These are phyloP conservation scores for Salix caprea DNA, from an alignment of 345 rosid genomes.

Conservation along the genomic window DNA sequence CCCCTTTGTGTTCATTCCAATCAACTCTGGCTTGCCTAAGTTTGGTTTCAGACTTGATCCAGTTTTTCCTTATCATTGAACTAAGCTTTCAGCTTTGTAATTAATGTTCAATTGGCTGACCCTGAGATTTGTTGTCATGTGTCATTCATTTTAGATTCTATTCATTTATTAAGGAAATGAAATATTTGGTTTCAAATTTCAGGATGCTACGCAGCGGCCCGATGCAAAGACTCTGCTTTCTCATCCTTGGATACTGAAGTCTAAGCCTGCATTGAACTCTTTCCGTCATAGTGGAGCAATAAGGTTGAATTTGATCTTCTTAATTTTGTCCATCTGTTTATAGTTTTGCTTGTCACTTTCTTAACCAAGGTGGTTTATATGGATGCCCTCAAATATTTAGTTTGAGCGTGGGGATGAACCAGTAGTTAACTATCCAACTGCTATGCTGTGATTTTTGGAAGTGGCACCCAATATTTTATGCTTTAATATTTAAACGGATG, in stretches of 20 bases:
- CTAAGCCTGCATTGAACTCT: constrained; percentile 83
- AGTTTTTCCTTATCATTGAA: background rate
- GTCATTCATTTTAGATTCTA: background rate
- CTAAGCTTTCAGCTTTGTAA: background rate
- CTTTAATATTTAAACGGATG: background rate
- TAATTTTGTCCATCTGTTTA: background rate
- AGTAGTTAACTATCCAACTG: background rate
- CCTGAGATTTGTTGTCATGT: background rate
- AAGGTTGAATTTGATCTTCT: constrained; percentile 39
- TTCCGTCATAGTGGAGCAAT: constrained; percentile 75
- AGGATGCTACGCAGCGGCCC: constrained; percentile 99
- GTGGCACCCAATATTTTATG: background rate
- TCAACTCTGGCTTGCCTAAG: background rate
- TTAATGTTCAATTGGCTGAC: background rate
- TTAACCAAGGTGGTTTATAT: background rate
- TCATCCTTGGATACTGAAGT: constrained; percentile 96
- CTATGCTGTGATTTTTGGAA: background rate
- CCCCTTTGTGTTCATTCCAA: background rate
- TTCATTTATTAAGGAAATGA: background rate
- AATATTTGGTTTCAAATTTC: constrained; percentile 23
- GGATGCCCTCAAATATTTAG: background rate
- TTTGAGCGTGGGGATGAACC: background rate
- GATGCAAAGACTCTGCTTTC: constrained; percentile 99
- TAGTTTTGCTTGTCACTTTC: background rate
- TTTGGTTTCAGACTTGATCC: background rate